A percentile compares a stretch with the other conserved stretches of the same genome.
Conservation (phyloP, 352 stramenopile species). For the Thalassiosira hispida region DNA sequence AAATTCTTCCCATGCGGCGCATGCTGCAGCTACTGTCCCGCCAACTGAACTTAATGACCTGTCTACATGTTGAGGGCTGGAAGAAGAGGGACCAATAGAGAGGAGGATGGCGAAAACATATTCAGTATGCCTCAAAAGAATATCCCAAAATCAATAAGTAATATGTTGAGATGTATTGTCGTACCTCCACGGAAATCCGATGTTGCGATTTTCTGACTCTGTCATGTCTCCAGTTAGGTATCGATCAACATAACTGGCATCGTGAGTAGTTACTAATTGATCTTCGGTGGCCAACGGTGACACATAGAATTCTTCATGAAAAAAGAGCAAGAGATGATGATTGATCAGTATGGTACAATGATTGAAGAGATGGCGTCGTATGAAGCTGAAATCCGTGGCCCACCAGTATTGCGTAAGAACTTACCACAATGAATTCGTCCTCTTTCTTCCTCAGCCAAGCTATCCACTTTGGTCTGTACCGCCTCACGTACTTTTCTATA, state of each 20-base stretch:
- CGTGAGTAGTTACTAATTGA: conserved; percentile 86
- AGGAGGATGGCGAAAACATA: background rate
- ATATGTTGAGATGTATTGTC: background rate
- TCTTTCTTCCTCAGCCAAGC: conserved; percentile 35
- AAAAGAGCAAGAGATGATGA: background rate
- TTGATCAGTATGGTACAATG: background rate
- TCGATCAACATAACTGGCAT: conserved; percentile 78
- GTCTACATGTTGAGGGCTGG: conserved; percentile 63
- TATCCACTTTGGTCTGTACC: conserved; percentile 52
- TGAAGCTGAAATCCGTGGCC: background rate
- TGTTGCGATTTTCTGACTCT: conserved; percentile 74
- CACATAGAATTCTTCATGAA: conserved; percentile 69
- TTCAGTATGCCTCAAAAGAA: background rate
- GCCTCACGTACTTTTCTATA: conserved; percentile 80
- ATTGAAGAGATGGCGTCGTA: background rate
- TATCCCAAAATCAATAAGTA: background rate
- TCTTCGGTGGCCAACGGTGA: conserved; percentile 79
- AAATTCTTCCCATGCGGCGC: conserved; percentile 57
- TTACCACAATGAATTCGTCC: conserved; percentile 55
- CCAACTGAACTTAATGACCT: conserved; percentile 82
- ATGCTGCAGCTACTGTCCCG: conserved; percentile 81
- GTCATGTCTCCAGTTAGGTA: conserved; percentile 82
- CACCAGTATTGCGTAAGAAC: conserved; percentile 13
- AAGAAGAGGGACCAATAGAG: background rate
- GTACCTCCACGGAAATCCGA: conserved; percentile 85